These are phyloP conservation scores for Lachancea waltii DNA, from an alignment of 805 yeast genomes.

Conservation along the genomic window DNA sequence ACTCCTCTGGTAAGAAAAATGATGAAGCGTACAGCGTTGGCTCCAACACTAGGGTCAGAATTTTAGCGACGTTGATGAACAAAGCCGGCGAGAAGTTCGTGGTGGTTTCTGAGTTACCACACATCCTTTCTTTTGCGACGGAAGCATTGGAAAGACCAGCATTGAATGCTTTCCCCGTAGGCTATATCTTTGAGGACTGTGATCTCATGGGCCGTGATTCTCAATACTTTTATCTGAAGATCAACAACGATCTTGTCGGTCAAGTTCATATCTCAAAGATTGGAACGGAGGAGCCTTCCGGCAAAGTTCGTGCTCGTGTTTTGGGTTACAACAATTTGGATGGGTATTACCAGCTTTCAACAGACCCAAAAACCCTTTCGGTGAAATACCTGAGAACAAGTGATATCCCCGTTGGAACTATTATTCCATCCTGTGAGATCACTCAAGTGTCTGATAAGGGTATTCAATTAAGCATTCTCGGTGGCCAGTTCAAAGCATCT, in stretches of 20 bases:
- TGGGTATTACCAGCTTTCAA: slow-evolving; percentile 56
- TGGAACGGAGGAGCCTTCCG: slow-evolving; percentile 38
- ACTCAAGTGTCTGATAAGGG: slow-evolving; percentile 55
- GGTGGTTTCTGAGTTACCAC: slow-evolving; percentile 54
- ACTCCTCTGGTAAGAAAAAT: slow-evolving; percentile 47
- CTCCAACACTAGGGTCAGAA: slow-evolving; percentile 59
- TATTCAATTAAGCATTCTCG: slow-evolving; percentile 57
- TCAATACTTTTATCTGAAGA: slow-evolving; percentile 47
- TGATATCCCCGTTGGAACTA: slow-evolving; percentile 74
- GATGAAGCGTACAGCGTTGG: slow-evolving; percentile 49
- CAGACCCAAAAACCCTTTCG: slow-evolving; percentile 58
- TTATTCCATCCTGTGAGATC: slow-evolving; percentile 52
- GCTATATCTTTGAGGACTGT: slow-evolving; percentile 51
- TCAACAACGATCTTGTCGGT: slow-evolving; percentile 55
- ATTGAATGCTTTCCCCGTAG: slow-evolving; percentile 67
- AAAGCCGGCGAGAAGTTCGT: slow-evolving; percentile 50
- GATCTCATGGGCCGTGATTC: slow-evolving; percentile 55
- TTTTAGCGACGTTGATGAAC: slow-evolving; percentile 52
- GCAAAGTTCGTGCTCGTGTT: slow-evolving; percentile 68
- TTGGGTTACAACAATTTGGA: slow-evolving; percentile 65
- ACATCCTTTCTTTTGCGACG: slow-evolving; percentile 34
- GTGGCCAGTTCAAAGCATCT: slow-evolving; percentile 57
- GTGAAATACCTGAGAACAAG: slow-evolving; percentile 59
- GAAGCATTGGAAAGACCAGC: slow-evolving; percentile 9
- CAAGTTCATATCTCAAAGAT: slow-evolving; percentile 74